These are phyloP conservation scores for Mortierella sp. DNA, from an alignment of 371 early-diverging fungal species.

Conservation along the genomic window DNA sequence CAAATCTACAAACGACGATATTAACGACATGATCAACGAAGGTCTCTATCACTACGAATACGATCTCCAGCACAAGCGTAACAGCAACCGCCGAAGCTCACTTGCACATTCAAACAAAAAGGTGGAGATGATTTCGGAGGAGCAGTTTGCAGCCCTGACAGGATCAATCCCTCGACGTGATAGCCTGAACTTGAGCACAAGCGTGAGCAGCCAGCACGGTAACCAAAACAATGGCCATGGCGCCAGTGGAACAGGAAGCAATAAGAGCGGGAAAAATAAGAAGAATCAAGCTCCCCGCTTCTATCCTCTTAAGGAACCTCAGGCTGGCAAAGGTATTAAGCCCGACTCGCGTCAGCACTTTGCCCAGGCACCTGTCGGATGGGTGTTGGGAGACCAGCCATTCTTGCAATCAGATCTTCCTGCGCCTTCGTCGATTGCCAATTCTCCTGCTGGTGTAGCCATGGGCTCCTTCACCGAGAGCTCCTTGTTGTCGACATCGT, in stretches of 20 bases:
- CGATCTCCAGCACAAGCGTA: constrained; percentile 67
- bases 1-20: constrained; percentile 86
- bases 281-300: constrained; percentile 67
- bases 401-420: constrained; percentile 47
- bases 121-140: constrained; percentile 74
- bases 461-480: constrained; percentile 44
- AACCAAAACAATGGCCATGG: constrained; percentile 2
- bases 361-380: constrained; percentile 89
- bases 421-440: constrained; percentile 22
- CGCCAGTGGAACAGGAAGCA: constrained; percentile 4
- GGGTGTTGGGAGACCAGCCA: constrained; percentile 74
- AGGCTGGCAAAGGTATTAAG: constrained; percentile 50
- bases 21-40: constrained; percentile 94
- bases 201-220: background rate
- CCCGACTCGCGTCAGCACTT: constrained; percentile 73
- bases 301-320: constrained; percentile 70
- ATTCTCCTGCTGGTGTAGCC: constrained; percentile 35
- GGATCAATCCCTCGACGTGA: constrained; percentile 36
- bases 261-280: constrained; percentile 44
- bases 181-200: constrained; percentile 22
- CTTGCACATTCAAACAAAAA: constrained; percentile 60
- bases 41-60: constrained; percentile 91
- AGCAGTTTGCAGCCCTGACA: constrained; percentile 69
- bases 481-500: constrained; percentile 56
- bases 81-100: constrained; percentile 27